These are phyloP conservation scores for Kuraishia hungarica DNA, from an alignment of 805 yeast genomes.

Conservation along the genomic window DNA sequence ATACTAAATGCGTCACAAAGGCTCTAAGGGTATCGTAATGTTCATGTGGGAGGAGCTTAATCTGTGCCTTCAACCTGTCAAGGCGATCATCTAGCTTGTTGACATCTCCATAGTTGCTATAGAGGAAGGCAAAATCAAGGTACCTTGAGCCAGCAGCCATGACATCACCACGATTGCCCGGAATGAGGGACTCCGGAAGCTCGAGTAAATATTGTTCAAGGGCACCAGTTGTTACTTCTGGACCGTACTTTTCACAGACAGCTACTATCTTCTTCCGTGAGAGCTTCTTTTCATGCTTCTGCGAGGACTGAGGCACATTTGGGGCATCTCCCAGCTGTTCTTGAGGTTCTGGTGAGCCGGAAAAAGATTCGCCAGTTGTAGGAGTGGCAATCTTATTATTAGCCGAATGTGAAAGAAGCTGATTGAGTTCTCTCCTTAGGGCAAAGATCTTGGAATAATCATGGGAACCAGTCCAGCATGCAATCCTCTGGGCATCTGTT, in stretches of 20 bases:
- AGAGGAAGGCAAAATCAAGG: neutral
- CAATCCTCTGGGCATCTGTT: slow-evolving; percentile 59
- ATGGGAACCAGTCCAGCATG: slow-evolving; percentile 62
- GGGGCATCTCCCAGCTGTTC: neutral
- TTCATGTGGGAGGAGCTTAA: slow-evolving; percentile 15
- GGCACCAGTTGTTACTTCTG: slow-evolving; percentile 37
- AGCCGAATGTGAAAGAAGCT: slow-evolving; percentile 13
- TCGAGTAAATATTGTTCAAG: slow-evolving; percentile 70
- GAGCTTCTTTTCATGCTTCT: neutral
- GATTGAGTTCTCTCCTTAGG: slow-evolving; percentile 46
- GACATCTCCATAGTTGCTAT: neutral
- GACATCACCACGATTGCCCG: slow-evolving; percentile 21
- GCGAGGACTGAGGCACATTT: neutral
- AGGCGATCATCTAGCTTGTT: neutral
- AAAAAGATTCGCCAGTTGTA: neutral
- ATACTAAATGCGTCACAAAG: slow-evolving; percentile 17
- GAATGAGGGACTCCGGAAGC: slow-evolving; percentile 69
- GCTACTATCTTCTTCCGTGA: neutral
- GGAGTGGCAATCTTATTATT: no score
- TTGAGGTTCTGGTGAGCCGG: neutral
- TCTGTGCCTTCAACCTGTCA: neutral
- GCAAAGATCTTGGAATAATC: slow-evolving; percentile 53
- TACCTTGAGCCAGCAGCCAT: neutral
- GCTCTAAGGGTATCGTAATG: slow-evolving; percentile 62
- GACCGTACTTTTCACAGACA: neutral